Percentiles rank a stretch among this genome's conserved stretches.
These are phyloP conservation scores for Coemansia sp. DNA, from an alignment of 192 early-diverging fungal species.

Conservation along the genomic window DNA sequence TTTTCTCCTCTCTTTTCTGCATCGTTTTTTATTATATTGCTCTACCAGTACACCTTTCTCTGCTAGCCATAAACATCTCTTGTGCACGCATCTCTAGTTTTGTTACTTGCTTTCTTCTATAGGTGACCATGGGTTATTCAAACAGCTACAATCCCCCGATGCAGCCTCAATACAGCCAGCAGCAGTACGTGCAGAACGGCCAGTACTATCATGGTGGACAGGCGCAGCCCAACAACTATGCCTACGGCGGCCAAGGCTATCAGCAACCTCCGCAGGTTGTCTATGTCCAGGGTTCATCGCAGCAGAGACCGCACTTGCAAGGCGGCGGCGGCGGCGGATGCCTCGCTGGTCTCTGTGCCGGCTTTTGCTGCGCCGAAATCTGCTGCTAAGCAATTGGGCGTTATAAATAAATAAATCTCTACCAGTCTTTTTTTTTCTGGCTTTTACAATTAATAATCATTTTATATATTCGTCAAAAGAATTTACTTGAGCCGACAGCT, in stretches of 20 bases:
- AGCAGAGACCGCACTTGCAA: not conserved
- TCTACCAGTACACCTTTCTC: no score
- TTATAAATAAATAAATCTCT: not conserved
- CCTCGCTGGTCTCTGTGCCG: conserved; percentile 1
- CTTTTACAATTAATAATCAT: not conserved
- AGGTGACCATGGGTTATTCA: conserved; percentile 5
- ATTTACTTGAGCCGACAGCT: no score
- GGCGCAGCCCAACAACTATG: conserved; percentile 6
- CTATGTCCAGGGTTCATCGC: conserved; percentile 17
- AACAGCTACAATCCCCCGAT: conserved; percentile 11
- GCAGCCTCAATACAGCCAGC: conserved; percentile 11
- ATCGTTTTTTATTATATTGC: not conserved
- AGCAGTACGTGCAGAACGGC: not conserved
- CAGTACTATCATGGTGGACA: conserved; percentile 23
- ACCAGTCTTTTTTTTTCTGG: not conserved
- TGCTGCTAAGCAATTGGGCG: conserved; percentile 10
- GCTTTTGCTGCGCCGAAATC: conserved; percentile 9
- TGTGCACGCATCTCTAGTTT: no score
- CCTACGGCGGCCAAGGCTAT: not conserved
- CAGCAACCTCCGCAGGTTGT: conserved; percentile 27
- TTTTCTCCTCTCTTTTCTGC: no score
- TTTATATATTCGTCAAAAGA: no score
- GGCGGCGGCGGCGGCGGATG: conserved; percentile 11
- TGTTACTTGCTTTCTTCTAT: not conserved
- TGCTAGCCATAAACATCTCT: no score